Conservation (phyloP, 331 rosid genomes). For the Erythrophleum ivorense region DNA sequence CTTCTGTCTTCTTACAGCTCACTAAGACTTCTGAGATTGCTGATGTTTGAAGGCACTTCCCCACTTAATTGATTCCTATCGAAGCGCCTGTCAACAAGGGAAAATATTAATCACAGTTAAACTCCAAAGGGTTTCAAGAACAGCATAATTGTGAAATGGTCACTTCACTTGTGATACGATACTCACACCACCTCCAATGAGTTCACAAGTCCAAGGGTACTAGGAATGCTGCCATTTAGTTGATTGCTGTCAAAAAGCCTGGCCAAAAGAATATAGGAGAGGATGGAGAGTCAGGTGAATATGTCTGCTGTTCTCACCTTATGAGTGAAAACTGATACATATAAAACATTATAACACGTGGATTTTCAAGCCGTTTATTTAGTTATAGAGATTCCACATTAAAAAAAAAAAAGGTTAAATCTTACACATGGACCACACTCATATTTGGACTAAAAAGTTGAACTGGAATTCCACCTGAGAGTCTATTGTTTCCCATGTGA, state of each 20-base stretch:
- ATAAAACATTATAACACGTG: slow-evolving; percentile 3
- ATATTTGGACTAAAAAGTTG: slow-evolving; percentile 48
- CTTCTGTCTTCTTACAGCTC: slow-evolving; percentile 62
- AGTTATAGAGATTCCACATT: not conserved
- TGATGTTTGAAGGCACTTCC: slow-evolving; percentile 54
- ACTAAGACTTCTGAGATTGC: slow-evolving; percentile 43
- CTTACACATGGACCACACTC: slow-evolving; percentile 52
- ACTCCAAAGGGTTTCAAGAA: slow-evolving; percentile 12
- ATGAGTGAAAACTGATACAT: not conserved
- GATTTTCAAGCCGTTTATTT: slow-evolving; percentile 18
- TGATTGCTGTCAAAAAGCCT: slow-evolving; percentile 54
- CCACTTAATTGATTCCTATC: slow-evolving; percentile 59
- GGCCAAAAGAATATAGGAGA: slow-evolving; percentile 18
- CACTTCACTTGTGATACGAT: slow-evolving; percentile 34
- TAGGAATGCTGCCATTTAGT: slow-evolving; percentile 48
- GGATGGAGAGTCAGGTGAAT: slow-evolving; percentile 7
- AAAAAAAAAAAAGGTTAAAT: slow-evolving; percentile 15
- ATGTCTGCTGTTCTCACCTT: not conserved
- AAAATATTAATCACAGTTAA: slow-evolving; percentile 20
- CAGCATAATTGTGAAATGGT: slow-evolving; percentile 23
- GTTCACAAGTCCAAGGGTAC: slow-evolving; percentile 28
- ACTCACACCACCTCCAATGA: slow-evolving; percentile 57
- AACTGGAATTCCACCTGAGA: slow-evolving; percentile 65
- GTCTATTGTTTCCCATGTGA: slow-evolving; percentile 72
- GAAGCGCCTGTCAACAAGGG: slow-evolving; percentile 59